These are phyloP conservation scores for Streptanthus diversifolius DNA, from an alignment of 345 rosid species.

Conservation along the genomic window DNA sequence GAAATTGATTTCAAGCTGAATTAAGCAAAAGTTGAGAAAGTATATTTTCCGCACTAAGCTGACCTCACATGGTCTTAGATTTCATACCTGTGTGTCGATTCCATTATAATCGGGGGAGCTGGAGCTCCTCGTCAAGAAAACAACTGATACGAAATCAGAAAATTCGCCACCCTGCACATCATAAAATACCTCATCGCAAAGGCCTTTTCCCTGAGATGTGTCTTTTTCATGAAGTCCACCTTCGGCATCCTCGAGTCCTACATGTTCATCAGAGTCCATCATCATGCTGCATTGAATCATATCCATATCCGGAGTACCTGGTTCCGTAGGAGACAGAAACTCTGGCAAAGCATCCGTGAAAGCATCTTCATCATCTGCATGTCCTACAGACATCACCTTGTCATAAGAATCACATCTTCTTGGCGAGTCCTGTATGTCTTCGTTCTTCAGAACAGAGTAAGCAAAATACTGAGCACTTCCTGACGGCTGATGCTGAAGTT, in stretches of 20 bases:
- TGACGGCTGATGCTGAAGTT: constrained; percentile 67
- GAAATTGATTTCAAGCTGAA: constrained; percentile 37
- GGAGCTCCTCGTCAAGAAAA: constrained; percentile 66
- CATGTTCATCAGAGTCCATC: constrained; percentile 38
- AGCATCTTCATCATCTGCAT: constrained; percentile 73
- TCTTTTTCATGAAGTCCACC: constrained; percentile 46
- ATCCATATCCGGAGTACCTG: constrained; percentile 47
- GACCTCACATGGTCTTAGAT: constrained; percentile 22
- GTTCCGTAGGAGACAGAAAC: constrained; percentile 62
- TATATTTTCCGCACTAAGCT: constrained; percentile 1
- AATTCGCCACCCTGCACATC: constrained; percentile 75
- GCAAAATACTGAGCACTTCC: constrained; percentile 62
- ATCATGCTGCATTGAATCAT: constrained; percentile 40
- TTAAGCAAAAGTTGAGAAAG: constrained; percentile 35
- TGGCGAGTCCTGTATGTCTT: constrained; percentile 41
- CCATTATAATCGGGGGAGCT: constrained; percentile 85
- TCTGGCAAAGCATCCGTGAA: constrained; percentile 92
- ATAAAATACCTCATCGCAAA: constrained; percentile 70
- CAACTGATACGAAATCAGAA: constrained; percentile 81
- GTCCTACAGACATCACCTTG: constrained; percentile 40
- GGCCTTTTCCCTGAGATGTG: constrained; percentile 45
- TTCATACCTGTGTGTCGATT: constrained; percentile 79
- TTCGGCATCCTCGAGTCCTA: constrained; percentile 52
- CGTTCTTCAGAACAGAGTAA: constrained; percentile 69
- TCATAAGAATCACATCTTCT: constrained; percentile 35